Base-by-base conservation (phyloP, 768 basidiomycete genomes). In the Lactarius tabidus region DNA sequence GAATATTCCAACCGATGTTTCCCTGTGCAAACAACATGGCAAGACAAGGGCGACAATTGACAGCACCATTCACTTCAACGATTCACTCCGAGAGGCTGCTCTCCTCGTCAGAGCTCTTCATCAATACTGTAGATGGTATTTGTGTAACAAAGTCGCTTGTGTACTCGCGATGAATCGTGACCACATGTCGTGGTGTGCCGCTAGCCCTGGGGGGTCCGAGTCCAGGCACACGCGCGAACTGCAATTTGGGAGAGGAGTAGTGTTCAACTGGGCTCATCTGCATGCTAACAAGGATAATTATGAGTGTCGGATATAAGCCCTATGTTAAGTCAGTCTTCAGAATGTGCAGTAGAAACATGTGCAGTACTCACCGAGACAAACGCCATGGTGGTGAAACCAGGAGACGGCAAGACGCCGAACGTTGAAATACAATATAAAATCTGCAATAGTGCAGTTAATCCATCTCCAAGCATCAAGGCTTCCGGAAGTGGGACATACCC, bases 281-380 rank as follows among this genome's bases (percentile, higher is more conserved):
- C n/a, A 31, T n/a, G 23, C 59, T 48, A 39, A 65, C 64, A 6
- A 65, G 64, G 12, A 65, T 48, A n/a, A 65, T 39, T 17, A 65
- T 65, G 55, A 61, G 36, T 28, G 55, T 65, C 15, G 64, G 64
- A 52, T 65, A 61, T 31, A 41, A 4, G 9, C 59, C 64, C 64
- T 65, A 18, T 33, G 10, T 9, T 12, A 20, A 17, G 8, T 26
- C 7, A 31, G 20, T 26, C 56, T 56, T 39, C 4, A 65, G 53
- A 31, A 26, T 35, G 1, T 1, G 8, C 23, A 31, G 3, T 8
- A 18, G n/a, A 1, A 23, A 20, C 1, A 1, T 10, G 23, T 10
- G n/a, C 18, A 28, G 10, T n/a, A 23, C 64, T 60, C 54, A 65
- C 59, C 8, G 64, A 45, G n/a, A 6, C 43, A 20, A 60, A n/a